A percentile compares a stretch with the other conserved stretches of the same genome.
Conservation (phyloP, 495 filamentous ascomycete species). For the Alectoria sarmentosa region DNA sequence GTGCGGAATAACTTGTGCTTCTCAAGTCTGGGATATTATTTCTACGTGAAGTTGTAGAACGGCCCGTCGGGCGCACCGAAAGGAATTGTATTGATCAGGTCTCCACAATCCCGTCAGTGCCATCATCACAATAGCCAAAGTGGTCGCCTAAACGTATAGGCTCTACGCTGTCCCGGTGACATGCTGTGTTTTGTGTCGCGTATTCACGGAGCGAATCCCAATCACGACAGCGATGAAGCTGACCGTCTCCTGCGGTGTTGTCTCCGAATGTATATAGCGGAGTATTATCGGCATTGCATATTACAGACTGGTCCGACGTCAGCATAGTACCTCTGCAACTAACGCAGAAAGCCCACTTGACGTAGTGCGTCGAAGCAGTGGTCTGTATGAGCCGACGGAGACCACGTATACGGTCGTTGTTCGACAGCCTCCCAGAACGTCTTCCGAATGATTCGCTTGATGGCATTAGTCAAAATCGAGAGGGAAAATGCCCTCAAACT, state of each 20-base stretch:
- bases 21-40: too few species aligned
- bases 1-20: too few species aligned
- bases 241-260: constrained; percentile 17
- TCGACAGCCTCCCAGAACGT: constrained; percentile 22
- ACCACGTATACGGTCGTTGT: background rate
- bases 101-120: constrained; percentile 21
- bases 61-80: too few species aligned
- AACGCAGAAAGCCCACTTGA: constrained; percentile 10
- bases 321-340: too few species aligned
- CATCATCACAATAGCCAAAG: constrained; percentile 25
- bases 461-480: too few species aligned
- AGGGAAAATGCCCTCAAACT: too few species aligned
- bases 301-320: constrained; percentile 10
- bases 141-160: constrained; percentile 19
- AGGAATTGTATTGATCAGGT: too few species aligned
- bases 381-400: constrained; percentile 2
- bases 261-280: constrained; percentile 23
- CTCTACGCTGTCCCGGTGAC: constrained; percentile 13
- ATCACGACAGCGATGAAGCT: constrained; percentile 17
- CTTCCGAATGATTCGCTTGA: constrained; percentile 16
- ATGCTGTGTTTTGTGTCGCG: constrained; percentile 21
- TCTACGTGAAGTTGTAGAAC: too few species aligned
- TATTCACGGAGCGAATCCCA: constrained; percentile 23
- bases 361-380: constrained; percentile 26
- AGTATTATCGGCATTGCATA: constrained; percentile 21